phyloP scores from a whole-genome alignment of 2,329 filamentous ascomycete genomes.

The Talaromyces marneffei region DNA sequence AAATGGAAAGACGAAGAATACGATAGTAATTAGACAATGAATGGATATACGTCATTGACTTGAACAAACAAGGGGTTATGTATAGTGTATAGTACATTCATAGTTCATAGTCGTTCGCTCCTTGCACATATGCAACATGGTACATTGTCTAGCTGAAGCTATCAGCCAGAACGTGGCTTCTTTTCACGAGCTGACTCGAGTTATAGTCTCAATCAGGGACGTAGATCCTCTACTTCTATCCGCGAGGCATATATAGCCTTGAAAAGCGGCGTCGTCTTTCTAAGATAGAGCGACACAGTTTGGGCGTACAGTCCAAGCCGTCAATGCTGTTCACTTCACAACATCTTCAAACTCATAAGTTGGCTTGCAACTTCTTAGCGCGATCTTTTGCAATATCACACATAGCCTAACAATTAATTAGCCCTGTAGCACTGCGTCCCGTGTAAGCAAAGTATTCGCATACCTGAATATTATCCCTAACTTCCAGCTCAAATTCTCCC shows the following conservation, averaged over 20 bases:
- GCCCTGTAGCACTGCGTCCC: background rate
- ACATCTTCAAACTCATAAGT: background rate
- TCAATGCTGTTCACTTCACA: background rate
- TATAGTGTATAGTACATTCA: background rate
- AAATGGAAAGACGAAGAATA: background rate
- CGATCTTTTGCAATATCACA: slow-evolving; percentile 82
- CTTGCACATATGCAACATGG: background rate
- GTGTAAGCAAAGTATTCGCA: slow-evolving; percentile 20
- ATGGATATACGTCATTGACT: background rate
- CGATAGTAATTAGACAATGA: background rate
- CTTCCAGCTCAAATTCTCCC: slow-evolving; percentile 61
- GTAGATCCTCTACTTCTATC: background rate
- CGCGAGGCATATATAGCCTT: background rate
- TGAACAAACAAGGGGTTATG: background rate
- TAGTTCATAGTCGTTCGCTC: background rate
- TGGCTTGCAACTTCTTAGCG: slow-evolving; percentile 54
- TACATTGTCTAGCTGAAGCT: background rate
- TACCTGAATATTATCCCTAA: slow-evolving; percentile 69
- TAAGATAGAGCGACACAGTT: background rate
- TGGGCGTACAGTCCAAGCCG: background rate
- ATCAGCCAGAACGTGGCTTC: background rate
- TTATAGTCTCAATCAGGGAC: background rate
- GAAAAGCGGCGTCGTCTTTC: background rate
- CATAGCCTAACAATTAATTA: slow-evolving; percentile 60
- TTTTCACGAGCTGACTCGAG: background rate